Evolutionary conservation across 73 alveolate species (phyloP).

Genomic region (Blepharisma stoltei): DNA sequence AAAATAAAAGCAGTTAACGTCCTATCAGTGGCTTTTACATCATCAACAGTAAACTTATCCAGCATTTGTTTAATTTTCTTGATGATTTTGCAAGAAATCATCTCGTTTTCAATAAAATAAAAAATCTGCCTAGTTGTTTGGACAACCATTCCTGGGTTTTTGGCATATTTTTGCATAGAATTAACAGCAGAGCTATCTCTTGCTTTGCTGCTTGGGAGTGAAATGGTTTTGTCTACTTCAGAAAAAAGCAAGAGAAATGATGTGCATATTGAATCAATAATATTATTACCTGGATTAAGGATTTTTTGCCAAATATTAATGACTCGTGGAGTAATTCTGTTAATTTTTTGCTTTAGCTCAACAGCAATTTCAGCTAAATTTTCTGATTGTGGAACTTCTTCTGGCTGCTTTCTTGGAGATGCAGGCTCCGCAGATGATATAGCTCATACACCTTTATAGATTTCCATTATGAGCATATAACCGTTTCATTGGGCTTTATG

Average conservation of each 20-base stretch:
- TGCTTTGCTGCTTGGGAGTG: neutral
- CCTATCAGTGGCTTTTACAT: neutral
- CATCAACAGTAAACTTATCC: neutral
- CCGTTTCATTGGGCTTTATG: too few species aligned
- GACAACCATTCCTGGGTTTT: slow-evolving; percentile 13
- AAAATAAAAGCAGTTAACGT: neutral
- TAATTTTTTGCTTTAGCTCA: neutral
- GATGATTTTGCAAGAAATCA: neutral
- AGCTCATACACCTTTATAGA: too few species aligned
- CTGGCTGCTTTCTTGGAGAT: too few species aligned
- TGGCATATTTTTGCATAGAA: neutral
- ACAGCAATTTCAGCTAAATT: neutral
- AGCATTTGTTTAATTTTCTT: neutral
- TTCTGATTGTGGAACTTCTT: too few species aligned
- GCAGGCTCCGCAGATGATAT: too few species aligned
- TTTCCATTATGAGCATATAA: too few species aligned
- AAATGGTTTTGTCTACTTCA: neutral
- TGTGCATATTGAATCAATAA: neutral
- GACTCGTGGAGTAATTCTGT: neutral
- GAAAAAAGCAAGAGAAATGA: neutral
- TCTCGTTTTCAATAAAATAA: slow-evolving; percentile 3
- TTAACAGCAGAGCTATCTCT: neutral
- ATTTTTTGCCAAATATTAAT: slow-evolving; percentile 22
- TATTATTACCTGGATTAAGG: neutral
- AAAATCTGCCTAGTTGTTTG: neutral